phyloP scores from a whole-genome alignment of 768 basidiomycete species.

The Agaricus subrufescens region DNA sequence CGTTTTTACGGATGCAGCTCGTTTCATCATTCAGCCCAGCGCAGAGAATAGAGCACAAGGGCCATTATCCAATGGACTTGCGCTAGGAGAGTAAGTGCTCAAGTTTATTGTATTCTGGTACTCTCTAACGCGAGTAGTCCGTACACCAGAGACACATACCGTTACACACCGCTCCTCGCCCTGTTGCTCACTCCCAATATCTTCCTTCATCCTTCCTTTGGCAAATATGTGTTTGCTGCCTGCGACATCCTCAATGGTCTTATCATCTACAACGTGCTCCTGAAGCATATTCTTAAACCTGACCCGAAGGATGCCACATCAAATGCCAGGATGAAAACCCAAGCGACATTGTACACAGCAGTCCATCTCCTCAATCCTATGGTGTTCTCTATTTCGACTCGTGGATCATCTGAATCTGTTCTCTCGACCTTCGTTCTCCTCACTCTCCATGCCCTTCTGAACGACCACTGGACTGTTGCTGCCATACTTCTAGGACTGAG shows the following conservation, averaged over 20 bases:
- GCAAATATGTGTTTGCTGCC: conserved; percentile 83
- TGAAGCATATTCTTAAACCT: conserved; percentile 38
- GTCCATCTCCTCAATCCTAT: conserved; percentile 91
- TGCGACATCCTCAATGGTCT: conserved; percentile 80
- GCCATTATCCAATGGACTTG: conserved; percentile 36
- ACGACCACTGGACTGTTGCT: conserved; percentile 54
- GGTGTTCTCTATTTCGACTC: conserved; percentile 93
- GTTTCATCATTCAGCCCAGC: conserved; percentile 54
- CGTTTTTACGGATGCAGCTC: conserved; percentile 91
- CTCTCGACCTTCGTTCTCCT: conserved; percentile 76
- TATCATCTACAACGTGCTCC: conserved; percentile 62
- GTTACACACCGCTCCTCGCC: conserved; percentile 93
- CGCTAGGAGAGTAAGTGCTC: conserved; percentile 71
- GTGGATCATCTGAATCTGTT: conserved; percentile 92
- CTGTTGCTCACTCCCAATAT: conserved; percentile 76
- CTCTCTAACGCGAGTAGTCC: conserved; percentile 51
- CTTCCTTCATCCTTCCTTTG: conserved; percentile 79
- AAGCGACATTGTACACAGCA: conserved; percentile 56
- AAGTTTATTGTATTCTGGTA: not conserved
- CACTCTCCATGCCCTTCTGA: conserved; percentile 57
- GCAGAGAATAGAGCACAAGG: conserved; percentile 57
- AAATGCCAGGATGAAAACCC: conserved; percentile 10
- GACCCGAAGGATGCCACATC: not conserved
- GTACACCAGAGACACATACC: conserved; percentile 87
- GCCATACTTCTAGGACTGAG: conserved; percentile 76